Percentiles rank a stretch among this genome's conserved stretches.
Conservation (phyloP, 345 rosid species). For the Acer campestre region DNA sequence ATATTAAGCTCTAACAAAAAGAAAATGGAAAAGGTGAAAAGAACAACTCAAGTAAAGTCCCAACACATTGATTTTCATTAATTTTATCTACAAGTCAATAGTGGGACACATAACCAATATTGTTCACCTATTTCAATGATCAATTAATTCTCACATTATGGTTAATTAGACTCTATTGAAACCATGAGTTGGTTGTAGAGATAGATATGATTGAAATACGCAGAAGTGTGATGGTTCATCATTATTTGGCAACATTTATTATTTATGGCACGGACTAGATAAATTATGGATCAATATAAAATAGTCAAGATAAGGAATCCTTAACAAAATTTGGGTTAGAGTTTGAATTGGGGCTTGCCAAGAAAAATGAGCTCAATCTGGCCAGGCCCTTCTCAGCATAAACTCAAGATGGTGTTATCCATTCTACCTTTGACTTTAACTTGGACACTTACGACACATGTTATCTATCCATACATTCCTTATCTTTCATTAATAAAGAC, state of each 20-base stretch:
- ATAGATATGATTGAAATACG: not conserved
- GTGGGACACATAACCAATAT: not conserved
- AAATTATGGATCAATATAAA: not conserved
- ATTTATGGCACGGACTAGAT: not conserved
- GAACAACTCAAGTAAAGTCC: not conserved
- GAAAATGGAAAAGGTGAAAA: not conserved
- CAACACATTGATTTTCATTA: not conserved
- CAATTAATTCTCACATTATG: not conserved
- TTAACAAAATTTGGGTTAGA: not conserved
- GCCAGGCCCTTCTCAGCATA: not conserved
- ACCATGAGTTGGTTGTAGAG: not conserved
- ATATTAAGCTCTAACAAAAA: not conserved
- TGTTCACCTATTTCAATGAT: not conserved
- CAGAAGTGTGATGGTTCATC: not conserved
- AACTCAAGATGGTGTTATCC: not conserved
- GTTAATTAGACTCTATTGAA: not conserved
- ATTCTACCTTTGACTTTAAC: no score
- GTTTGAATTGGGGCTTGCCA: not conserved
- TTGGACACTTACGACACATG: not conserved
- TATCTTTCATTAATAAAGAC: slow-evolving; percentile 4
- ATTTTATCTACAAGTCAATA: not conserved
- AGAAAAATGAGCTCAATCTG: not conserved
- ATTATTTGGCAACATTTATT: not conserved
- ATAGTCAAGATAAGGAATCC: not conserved
- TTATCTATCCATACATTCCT: not conserved